Evolutionary conservation across 768 basidiomycete species (phyloP), one percentile per base, ranked within the genome.

Genomic region (Hemileccinum impolitum): DNA sequence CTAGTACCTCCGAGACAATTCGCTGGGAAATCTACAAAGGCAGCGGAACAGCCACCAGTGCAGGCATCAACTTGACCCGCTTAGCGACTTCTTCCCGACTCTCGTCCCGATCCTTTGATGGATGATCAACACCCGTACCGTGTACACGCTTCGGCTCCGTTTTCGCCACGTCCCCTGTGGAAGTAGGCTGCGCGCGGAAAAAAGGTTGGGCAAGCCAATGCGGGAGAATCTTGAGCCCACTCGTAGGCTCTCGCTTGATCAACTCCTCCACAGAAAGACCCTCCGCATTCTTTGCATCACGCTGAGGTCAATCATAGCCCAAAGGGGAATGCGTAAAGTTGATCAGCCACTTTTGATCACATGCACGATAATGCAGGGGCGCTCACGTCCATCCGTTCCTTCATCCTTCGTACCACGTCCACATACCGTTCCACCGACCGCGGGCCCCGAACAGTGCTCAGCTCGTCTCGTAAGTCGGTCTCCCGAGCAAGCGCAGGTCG

Each of bases 151-250:
- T 60, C 36, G 45, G 26, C 9, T 51, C 50, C 7, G 36, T 10
- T 36, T 25, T 50, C 11, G 15, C 11, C 43, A 4, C n/a, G n/a
- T n/a, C n/a, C n/a, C n/a, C n/a, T n/a, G n/a, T 10, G 12, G 21
- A 11, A 6, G 34, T 15, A 9, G 43, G 3, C 26, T 37, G 38
- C 1, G 39, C 26, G n/a, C 64, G 64, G 53, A 86, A 75, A 57
- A 86, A 82, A 1, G 88, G 87, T 61, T 91, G 88, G 12, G 79
- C 77, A 18, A 85, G 72, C 80, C 85, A 90, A 57, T 81, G 77
- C 0, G 87, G 87, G 6, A 89, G 67, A 0, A 73, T 53, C 36
- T 73, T 73, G 36, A 84, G 64, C 6, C 81, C 80, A 0, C 77
- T 80, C 39, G 54, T 59, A 4, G 71, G 62, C 23, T 84, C 79